Conservation (phyloP, 2,329 filamentous ascomycete species). For the Colletotrichum cordylinicola region DNA sequence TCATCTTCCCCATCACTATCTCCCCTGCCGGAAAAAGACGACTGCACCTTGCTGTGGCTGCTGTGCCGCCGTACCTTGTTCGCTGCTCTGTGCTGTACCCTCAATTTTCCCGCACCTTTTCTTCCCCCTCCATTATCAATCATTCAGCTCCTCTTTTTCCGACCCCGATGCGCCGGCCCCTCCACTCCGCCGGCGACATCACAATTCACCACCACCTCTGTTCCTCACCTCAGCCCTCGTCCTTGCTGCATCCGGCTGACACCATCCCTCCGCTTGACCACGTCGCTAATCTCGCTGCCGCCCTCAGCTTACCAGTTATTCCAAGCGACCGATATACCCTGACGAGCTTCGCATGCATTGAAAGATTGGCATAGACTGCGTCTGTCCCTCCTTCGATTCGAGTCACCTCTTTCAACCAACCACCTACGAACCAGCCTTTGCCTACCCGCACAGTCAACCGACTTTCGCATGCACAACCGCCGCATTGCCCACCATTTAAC, state of each 20-base stretch:
- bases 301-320: background rate
- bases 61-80: background rate
- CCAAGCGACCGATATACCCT: constrained; percentile 20
- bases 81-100: background rate
- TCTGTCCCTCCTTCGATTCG: background rate
- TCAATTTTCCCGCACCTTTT: constrained; percentile 11
- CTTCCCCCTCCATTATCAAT: constrained; percentile 12
- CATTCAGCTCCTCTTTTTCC: constrained; percentile 22
- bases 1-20: background rate
- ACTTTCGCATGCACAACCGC: constrained; percentile 5
- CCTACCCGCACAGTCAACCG: background rate
- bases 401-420: background rate
- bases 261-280: background rate
- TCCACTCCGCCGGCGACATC: constrained; percentile 18
- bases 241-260: background rate
- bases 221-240: background rate
- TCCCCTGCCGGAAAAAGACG: background rate
- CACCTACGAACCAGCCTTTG: background rate
- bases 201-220: background rate
- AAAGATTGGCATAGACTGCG: background rate
- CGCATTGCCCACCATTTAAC: background rate
- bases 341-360: constrained; percentile 14
- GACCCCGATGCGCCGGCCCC: constrained; percentile 20
- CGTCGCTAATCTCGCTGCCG: background rate
- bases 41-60: background rate